Conservation (phyloP, 768 basidiomycete species). For the Holtermannia corniformis region DNA sequence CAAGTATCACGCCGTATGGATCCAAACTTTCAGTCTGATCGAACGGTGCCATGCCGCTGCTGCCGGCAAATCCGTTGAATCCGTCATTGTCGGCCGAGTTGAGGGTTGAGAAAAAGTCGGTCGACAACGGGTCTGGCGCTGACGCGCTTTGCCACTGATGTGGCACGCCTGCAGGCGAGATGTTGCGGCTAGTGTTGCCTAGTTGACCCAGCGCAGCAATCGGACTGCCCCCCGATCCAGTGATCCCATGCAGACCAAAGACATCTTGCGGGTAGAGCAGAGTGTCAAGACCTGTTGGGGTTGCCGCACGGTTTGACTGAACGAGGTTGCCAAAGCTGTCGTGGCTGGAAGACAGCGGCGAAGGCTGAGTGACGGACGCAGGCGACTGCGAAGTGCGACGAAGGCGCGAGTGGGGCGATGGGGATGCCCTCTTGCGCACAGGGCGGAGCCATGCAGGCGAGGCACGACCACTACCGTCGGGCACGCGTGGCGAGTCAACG, state of each 20-base stretch:
- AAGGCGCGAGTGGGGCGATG: constrained; percentile 10
- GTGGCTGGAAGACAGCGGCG: not conserved
- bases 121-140: not conserved
- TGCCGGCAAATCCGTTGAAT: not conserved
- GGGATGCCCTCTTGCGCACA: constrained; percentile 52
- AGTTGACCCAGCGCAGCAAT: not conserved
- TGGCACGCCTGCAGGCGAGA: not conserved
- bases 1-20: constrained; percentile 13
- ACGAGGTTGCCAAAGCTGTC: not conserved
- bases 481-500: constrained; percentile 54
- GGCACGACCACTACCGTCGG: constrained; percentile 45
- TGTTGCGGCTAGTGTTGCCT: not conserved
- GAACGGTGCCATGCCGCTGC: constrained; percentile 9
- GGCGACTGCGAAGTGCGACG: not conserved
- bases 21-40: constrained; percentile 28
- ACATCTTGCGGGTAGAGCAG: constrained; percentile 39
- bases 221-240: not conserved
- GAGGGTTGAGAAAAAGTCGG: not conserved
- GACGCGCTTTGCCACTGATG: not conserved
- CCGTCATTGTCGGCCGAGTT: not conserved
- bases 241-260: constrained; percentile 26
- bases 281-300: constrained; percentile 21
- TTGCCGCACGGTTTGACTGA: constrained; percentile 1
- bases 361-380: not conserved
- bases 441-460: constrained; percentile 80